phyloP scores from a whole-genome alignment of 1,284 basidiomycete genomes.

The Rhodotorula glutinis region DNA sequence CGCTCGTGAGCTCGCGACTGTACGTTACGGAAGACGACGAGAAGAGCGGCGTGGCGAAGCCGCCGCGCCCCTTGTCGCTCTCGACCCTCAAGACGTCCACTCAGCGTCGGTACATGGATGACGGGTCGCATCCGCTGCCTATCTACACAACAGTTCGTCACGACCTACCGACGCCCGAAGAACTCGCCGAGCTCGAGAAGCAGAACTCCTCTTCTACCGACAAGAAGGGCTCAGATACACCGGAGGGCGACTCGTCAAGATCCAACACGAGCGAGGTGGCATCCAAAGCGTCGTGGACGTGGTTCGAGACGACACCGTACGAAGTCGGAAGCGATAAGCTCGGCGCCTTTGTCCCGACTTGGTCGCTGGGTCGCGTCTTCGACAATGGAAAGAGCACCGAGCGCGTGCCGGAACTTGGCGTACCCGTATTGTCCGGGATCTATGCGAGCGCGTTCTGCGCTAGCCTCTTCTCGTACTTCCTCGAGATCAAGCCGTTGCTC shows the following conservation, averaged over 20 bases:
- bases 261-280: slow-evolving; percentile 9
- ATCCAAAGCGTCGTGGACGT: slow-evolving; percentile 46
- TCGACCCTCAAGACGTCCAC: slow-evolving; percentile 50
- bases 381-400: slow-evolving; percentile 49
- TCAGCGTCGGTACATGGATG: slow-evolving; percentile 48
- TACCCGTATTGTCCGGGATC: slow-evolving; percentile 51
- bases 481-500: slow-evolving; percentile 51
- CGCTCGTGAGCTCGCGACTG: slow-evolving; percentile 50
- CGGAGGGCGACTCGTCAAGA: slow-evolving; percentile 3
- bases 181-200: slow-evolving; percentile 42
- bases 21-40: slow-evolving; percentile 45
- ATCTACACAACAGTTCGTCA: slow-evolving; percentile 51
- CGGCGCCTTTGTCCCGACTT: slow-evolving; percentile 54
- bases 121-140: slow-evolving; percentile 50
- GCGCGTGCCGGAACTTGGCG: slow-evolving; percentile 51
- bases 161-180: slow-evolving; percentile 45
- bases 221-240: slow-evolving; percentile 33
- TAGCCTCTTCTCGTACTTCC: slow-evolving; percentile 51
- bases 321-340: slow-evolving; percentile 53
- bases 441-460: slow-evolving; percentile 54
- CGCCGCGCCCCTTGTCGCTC: slow-evolving; percentile 43
- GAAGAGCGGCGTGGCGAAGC: slow-evolving; percentile 29
- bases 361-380: slow-evolving; percentile 51
- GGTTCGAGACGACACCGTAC: slow-evolving; percentile 53
- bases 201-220: too few relatives aligned